phyloP scores from a whole-genome alignment of 441 rosid genomes.

The Metrosideros polymorpha region DNA sequence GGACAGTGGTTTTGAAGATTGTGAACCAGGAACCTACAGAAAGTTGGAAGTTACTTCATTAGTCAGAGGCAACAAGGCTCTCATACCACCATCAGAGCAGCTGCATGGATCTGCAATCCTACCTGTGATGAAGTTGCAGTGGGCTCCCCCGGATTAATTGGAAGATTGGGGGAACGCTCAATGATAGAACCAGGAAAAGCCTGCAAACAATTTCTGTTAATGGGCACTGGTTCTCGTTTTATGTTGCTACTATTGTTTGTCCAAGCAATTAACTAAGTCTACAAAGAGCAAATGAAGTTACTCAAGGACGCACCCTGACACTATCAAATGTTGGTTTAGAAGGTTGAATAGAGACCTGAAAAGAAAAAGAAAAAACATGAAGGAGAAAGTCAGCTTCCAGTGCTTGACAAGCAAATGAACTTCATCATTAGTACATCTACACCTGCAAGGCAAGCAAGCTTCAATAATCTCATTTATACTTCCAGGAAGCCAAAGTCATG shows the following conservation, averaged over 20 bases:
- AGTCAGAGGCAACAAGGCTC: neutral
- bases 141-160: slow-evolving; percentile 11
- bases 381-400: neutral
- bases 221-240: neutral
- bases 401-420: neutral
- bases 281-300: neutral
- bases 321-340: slow-evolving; percentile 19
- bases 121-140: slow-evolving; percentile 38
- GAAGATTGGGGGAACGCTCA: slow-evolving; percentile 35
- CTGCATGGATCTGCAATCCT: neutral
- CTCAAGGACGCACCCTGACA: slow-evolving; percentile 17
- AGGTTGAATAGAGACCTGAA: slow-evolving; percentile 20
- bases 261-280: neutral
- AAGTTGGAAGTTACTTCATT: neutral
- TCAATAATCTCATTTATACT: neutral
- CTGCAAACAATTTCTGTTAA: slow-evolving; percentile 17
- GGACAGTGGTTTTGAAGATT: slow-evolving; percentile 66
- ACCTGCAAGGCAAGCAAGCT: neutral
- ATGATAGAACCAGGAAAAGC: slow-evolving; percentile 66
- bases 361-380: neutral
- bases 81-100: neutral
- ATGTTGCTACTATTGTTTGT: neutral
- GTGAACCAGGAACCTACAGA: slow-evolving; percentile 30
- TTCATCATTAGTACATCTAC: neutral
- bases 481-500: neutral